Conservation (phyloP, 305 asterid species). For the Rubia tinctorum region DNA sequence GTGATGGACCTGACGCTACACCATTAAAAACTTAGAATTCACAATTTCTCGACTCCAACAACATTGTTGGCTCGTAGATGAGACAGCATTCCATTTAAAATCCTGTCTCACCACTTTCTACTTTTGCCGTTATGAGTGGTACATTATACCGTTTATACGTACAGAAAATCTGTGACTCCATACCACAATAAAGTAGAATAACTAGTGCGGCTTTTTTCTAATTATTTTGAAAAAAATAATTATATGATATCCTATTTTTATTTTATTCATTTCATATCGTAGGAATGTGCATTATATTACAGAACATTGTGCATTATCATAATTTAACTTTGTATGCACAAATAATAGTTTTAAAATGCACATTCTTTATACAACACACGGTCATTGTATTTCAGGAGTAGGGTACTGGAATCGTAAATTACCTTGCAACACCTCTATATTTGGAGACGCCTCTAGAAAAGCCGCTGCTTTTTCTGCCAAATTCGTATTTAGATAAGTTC, state of each 20-base stretch:
- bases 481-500: background rate
- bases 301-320: too few relatives aligned
- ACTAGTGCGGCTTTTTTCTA: too few relatives aligned
- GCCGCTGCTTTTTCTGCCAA: slow-evolving; percentile 84
- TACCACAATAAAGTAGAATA: too few relatives aligned
- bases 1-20: background rate
- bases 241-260: too few relatives aligned
- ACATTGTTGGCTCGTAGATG: slow-evolving; percentile 1
- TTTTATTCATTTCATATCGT: too few relatives aligned
- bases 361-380: too few relatives aligned
- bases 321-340: too few relatives aligned
- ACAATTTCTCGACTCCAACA: background rate
- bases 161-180: background rate
- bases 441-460: slow-evolving; percentile 98
- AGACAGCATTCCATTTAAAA: background rate
- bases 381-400: too few relatives aligned
- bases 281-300: too few relatives aligned
- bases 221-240: too few relatives aligned
- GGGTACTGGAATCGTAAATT: background rate
- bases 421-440: slow-evolving; percentile 98
- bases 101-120: background rate
- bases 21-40: background rate
- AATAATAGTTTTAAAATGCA: too few relatives aligned
- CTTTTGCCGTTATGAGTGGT: background rate
- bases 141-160: too few relatives aligned